phyloP scores from a whole-genome alignment of 2,329 filamentous ascomycete genomes.

The Ilyonectria sp. region DNA sequence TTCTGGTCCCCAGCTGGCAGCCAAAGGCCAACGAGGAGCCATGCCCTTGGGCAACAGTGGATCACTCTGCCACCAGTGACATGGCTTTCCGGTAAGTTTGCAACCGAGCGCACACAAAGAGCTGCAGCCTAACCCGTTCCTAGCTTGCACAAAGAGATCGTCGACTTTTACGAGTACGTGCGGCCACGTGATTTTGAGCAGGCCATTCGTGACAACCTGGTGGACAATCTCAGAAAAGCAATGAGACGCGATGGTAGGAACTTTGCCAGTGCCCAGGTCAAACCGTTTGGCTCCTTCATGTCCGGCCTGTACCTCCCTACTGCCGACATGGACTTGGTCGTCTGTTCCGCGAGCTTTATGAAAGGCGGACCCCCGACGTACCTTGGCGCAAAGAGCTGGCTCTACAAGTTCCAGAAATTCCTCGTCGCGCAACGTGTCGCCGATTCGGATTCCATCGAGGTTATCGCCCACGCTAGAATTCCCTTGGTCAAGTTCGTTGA shows the following conservation, averaged over 20 bases:
- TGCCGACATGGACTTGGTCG: conserved; percentile 94
- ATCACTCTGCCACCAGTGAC: conserved; percentile 68
- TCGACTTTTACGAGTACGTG: conserved; percentile 90
- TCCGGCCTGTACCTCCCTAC: conserved; percentile 80
- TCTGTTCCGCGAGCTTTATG: conserved; percentile 75
- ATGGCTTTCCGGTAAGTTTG: conserved; percentile 71
- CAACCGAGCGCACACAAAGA: neutral
- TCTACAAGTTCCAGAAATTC: conserved; percentile 75
- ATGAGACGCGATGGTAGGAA: conserved; percentile 66
- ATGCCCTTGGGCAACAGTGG: conserved; percentile 75
- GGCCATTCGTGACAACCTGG: conserved; percentile 78
- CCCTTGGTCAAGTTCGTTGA: conserved; percentile 95
- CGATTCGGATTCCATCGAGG: conserved; percentile 71
- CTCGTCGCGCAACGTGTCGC: conserved; percentile 72
- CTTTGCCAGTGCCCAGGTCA: conserved; percentile 75
- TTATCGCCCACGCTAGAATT: conserved; percentile 84
- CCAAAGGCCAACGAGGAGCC: conserved; percentile 58
- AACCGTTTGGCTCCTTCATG: conserved; percentile 93
- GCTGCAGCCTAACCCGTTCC: neutral
- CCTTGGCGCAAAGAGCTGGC: conserved; percentile 65
- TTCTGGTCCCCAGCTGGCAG: conserved; percentile 68
- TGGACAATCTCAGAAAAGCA: conserved; percentile 75
- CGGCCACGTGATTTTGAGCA: conserved; percentile 84
- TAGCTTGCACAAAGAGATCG: conserved; percentile 90
- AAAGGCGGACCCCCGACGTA: conserved; percentile 64